phyloP scores from a whole-genome alignment of 2,329 filamentous ascomycete species.

The Botrytis aclada region DNA sequence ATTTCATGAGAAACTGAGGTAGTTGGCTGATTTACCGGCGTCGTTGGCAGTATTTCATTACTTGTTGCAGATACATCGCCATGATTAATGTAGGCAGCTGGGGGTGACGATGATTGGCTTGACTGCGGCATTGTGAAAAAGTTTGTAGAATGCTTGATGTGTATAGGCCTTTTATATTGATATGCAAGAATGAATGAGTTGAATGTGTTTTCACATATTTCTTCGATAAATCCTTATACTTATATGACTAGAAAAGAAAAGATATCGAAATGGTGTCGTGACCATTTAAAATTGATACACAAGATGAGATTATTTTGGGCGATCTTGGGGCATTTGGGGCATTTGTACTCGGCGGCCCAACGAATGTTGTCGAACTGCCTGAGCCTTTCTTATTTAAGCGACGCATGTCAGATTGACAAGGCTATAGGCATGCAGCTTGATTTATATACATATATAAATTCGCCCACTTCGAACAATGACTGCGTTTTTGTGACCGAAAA shows the following conservation, averaged over 20 bases:
- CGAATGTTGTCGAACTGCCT: neutral
- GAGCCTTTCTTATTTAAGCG: no score
- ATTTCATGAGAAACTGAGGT: neutral
- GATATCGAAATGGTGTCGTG: neutral
- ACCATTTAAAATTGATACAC: neutral
- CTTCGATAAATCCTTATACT: neutral
- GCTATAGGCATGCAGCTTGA: neutral
- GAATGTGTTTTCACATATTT: neutral
- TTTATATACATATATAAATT: no score
- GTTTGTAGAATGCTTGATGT: no score
- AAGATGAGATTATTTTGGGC: no score
- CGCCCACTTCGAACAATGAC: neutral
- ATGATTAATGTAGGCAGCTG: slow-evolving; percentile 3
- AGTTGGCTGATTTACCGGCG: neutral
- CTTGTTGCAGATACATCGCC: neutral
- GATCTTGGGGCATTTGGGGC: slow-evolving; percentile 1
- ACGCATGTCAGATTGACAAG: neutral
- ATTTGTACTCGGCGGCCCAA: neutral
- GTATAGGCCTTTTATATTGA: neutral
- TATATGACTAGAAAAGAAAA: neutral
- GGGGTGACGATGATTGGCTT: neutral
- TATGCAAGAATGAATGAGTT: neutral
- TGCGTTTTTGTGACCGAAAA: neutral
- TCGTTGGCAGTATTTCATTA: neutral
- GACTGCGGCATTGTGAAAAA: neutral